Conservation (phyloP, 257 asterid genomes). For the Henckelia pumila region DNA sequence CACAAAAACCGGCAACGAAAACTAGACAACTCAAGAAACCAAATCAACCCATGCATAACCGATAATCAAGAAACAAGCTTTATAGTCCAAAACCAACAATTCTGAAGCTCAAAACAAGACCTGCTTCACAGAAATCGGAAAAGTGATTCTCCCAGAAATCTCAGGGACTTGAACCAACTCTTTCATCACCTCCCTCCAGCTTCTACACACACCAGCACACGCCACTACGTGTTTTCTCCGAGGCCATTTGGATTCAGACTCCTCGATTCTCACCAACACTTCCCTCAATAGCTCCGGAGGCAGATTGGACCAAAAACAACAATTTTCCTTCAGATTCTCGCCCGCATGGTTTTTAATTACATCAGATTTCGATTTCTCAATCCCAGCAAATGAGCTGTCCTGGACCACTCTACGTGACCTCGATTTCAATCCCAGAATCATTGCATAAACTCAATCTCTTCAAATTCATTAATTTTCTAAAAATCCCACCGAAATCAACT, state of each 20-base stretch:
- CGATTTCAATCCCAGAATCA: slow-evolving; percentile 61
- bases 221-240: slow-evolving; percentile 77
- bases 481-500: too few relatives aligned
- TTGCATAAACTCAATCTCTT: background rate
- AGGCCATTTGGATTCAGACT: slow-evolving; percentile 67
- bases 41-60: too few relatives aligned
- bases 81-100: background rate
- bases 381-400: slow-evolving; percentile 54
- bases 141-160: slow-evolving; percentile 72
- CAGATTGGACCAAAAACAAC: slow-evolving; percentile 61
- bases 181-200: slow-evolving; percentile 84
- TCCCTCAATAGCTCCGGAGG: slow-evolving; percentile 79
- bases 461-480: too few relatives aligned
- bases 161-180: slow-evolving; percentile 67
- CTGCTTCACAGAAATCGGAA: slow-evolving; percentile 85
- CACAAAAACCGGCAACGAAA: too few relatives aligned
- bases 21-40: too few relatives aligned
- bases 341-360: slow-evolving; percentile 17
- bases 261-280: slow-evolving; percentile 63
- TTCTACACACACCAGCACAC: slow-evolving; percentile 83
- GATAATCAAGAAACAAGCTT: too few relatives aligned
- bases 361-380: slow-evolving; percentile 35
- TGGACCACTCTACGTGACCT: slow-evolving; percentile 72
- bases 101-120: slow-evolving; percentile 26
- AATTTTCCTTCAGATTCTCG: slow-evolving; percentile 6